Conservation (phyloP, 2,329 filamentous ascomycete genomes). For the Nemania sp. region DNA sequence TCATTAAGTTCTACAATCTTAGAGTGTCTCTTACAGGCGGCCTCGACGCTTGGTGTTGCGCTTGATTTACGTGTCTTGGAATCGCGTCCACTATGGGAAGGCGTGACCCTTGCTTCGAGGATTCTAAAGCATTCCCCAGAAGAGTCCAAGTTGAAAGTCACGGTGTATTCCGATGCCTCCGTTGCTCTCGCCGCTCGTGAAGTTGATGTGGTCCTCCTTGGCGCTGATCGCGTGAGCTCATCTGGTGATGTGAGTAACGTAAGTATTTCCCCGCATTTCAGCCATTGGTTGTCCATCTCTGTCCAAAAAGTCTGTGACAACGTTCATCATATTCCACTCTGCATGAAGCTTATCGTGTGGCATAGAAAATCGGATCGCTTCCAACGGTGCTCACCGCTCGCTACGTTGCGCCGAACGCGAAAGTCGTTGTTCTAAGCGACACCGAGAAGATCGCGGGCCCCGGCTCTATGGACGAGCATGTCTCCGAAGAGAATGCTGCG, state of each 20-base stretch:
- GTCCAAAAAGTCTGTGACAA: no score
- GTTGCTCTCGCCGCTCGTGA: constrained; percentile 55
- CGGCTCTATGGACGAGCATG: constrained; percentile 48
- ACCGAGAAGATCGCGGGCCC: constrained; percentile 64
- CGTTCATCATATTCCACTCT: no score
- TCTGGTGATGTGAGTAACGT: constrained; percentile 64
- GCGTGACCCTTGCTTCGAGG: constrained; percentile 58
- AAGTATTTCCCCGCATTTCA: constrained; percentile 11
- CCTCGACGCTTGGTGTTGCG: constrained; percentile 41
- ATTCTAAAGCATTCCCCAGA: constrained; percentile 36
- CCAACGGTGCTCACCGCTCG: constrained; percentile 61
- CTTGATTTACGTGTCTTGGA: constrained; percentile 66
- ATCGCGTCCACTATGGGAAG: constrained; percentile 69
- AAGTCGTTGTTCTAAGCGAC: constrained; percentile 61
- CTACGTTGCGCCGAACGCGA: constrained; percentile 49
- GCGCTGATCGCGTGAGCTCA: constrained; percentile 64
- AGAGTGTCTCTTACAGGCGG: constrained; percentile 50
- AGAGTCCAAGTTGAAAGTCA: constrained; percentile 41
- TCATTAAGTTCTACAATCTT: constrained; percentile 67
- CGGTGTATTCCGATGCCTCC: constrained; percentile 64
- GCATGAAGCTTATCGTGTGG: constrained; percentile 1
- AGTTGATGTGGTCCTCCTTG: constrained; percentile 64
- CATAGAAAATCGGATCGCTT: constrained; percentile 63
- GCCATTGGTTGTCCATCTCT: neutral
- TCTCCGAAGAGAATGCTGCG: constrained; percentile 56